These are phyloP conservation scores for Epichloe elymi DNA, from an alignment of 2,329 filamentous ascomycete species.

Conservation along the genomic window DNA sequence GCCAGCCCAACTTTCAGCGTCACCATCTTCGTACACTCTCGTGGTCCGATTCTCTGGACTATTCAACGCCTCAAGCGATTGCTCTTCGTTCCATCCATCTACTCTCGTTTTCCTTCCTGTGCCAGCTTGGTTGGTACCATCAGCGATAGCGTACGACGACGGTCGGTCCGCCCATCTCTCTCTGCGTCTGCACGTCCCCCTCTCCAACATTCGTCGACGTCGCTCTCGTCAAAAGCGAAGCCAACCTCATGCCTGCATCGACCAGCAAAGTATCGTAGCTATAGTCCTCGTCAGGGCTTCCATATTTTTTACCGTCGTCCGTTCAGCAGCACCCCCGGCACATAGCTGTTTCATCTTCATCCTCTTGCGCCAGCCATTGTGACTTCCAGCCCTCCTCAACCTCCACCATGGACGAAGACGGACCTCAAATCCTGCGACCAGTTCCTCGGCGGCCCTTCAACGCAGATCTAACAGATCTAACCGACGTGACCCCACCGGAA, in stretches of 20 bases:
- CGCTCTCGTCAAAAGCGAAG: too few relatives aligned
- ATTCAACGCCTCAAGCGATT: neutral
- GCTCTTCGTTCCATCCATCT: neutral
- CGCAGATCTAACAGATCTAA: constrained; percentile 38
- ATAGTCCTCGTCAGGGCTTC: too few relatives aligned
- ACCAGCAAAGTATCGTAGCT: too few relatives aligned
- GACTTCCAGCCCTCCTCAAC: neutral
- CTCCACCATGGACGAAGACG: constrained; percentile 24
- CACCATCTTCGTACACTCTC: neutral
- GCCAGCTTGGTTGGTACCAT: neutral
- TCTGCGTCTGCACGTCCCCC: neutral
- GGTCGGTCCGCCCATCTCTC: neutral
- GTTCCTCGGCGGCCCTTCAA: constrained; percentile 61
- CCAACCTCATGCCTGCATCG: too few relatives aligned
- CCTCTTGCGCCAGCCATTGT: neutral
- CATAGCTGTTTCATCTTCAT: neutral
- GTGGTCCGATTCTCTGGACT: too few relatives aligned
- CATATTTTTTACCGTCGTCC: too few relatives aligned
- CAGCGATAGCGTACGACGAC: neutral
- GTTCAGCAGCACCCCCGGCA: neutral
- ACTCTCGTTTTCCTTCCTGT: neutral
- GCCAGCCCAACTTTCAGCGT: neutral
- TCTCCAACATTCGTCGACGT: too few relatives aligned
- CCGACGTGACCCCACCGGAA: constrained; percentile 31
- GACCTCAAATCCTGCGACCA: constrained; percentile 51